Evolutionary conservation across 2,329 filamentous ascomycete species (phyloP).

Genomic region (Sporothrix curviconia): DNA sequence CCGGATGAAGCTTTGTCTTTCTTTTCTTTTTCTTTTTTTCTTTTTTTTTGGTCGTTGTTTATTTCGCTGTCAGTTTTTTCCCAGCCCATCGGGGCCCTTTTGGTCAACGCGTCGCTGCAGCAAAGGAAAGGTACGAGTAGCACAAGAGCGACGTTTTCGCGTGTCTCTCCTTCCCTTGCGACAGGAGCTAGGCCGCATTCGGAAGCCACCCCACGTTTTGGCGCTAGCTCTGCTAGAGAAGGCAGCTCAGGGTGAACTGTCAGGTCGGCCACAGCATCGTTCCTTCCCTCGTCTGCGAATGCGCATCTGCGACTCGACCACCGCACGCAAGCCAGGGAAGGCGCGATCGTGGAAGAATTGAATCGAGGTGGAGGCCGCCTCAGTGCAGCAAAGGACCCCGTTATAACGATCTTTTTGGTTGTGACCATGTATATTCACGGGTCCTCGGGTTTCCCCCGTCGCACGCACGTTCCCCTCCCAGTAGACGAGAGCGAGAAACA

Average conservation of each 20-base stretch:
- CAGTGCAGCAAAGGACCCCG: not conserved
- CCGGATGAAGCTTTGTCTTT: not conserved
- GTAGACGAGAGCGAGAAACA: not conserved
- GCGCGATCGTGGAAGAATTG: not conserved
- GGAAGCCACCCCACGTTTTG: slow-evolving; percentile 10
- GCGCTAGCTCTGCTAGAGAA: slow-evolving; percentile 3
- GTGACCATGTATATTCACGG: not conserved
- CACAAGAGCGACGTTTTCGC: too few species aligned
- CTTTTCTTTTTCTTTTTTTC: slow-evolving; percentile 13
- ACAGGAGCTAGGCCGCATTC: not conserved
- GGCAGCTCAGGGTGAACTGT: not conserved
- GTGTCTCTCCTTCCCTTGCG: slow-evolving; percentile 4
- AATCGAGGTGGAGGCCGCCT: not conserved
- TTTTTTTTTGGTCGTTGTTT: slow-evolving; percentile 2
- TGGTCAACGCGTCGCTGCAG: slow-evolving; percentile 9
- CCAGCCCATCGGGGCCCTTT: not conserved
- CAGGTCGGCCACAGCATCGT: not conserved
- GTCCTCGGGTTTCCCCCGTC: not conserved
- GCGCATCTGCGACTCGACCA: not conserved
- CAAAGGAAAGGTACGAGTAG: not conserved
- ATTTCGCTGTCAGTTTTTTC: too few species aligned
- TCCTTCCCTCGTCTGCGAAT: not conserved
- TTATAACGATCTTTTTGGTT: not conserved
- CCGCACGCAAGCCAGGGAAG: not conserved
- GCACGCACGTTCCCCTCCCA: not conserved